A percentile compares a stretch with the other conserved stretches of the same genome.
phyloP scores from a whole-genome alignment of 2,329 filamentous ascomycete genomes.

The Aspergillus hiratsukae region DNA sequence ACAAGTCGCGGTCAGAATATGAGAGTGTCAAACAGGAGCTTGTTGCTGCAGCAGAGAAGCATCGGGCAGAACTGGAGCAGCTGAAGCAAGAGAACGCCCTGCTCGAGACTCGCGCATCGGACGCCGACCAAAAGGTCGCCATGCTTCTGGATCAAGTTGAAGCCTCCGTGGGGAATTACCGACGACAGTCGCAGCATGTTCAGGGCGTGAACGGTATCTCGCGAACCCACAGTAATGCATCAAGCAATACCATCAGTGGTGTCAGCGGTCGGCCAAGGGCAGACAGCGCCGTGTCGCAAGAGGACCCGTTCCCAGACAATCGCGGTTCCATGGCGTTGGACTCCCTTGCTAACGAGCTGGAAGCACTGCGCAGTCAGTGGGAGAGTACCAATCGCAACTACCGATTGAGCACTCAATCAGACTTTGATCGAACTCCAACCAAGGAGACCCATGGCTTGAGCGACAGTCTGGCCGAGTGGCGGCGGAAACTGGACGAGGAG shows the following conservation, averaged over 20 bases:
- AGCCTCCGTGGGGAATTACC: conserved; percentile 88
- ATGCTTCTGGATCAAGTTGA: conserved; percentile 93
- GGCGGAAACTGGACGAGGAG: conserved; percentile 66
- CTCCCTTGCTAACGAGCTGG: conserved; percentile 85
- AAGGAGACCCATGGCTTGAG: conserved; percentile 50
- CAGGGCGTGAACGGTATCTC: conserved; percentile 36
- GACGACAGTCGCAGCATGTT: conserved; percentile 61
- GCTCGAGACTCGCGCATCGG: conserved; percentile 77
- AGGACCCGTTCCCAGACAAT: conserved; percentile 45
- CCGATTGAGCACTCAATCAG: conserved; percentile 81
- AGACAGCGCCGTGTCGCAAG: conserved; percentile 41
- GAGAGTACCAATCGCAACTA: conserved; percentile 95
- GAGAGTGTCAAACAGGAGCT: conserved; percentile 57
- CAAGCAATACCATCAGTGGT: conserved; percentile 43
- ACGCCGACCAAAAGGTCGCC: conserved; percentile 90
- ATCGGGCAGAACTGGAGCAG: conserved; percentile 68
- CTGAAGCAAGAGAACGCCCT: conserved; percentile 76
- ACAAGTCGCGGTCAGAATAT: conserved; percentile 55
- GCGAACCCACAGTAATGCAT: conserved; percentile 53
- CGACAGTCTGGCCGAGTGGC: conserved; percentile 73
- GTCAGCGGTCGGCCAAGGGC: conserved; percentile 33
- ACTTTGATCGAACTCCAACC: conserved; percentile 64
- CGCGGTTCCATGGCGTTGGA: conserved; percentile 73
- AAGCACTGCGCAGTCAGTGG: conserved; percentile 87
- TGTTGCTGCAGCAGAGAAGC: conserved; percentile 48